Base-by-base conservation (phyloP, 1,139 yeast genomes). In the Candida albicans region DNA sequence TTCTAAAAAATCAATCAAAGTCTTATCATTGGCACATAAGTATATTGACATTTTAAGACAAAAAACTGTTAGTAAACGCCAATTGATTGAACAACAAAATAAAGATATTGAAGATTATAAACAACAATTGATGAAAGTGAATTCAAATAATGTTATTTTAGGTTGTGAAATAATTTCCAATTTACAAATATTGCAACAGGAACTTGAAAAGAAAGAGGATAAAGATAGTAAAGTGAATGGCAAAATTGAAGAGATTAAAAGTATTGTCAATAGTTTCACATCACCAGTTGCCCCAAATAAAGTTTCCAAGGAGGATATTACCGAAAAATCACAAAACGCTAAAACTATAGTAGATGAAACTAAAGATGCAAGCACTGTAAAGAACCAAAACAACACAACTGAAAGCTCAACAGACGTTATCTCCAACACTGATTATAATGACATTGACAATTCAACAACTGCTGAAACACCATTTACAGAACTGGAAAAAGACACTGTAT, bases 31-130 rank as follows among this genome's bases (percentile, higher is more conserved):
- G 3, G 13, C 26, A 4, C 33, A 34, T 24, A 2, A n/a, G 3
- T 41, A 36, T 25, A n/a, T 41, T 41, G 40, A 41, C 13, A 5
- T 24, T 2, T 35, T 41, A 18, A 29, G 6, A 25, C 10, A 10
- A 6, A 30, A 13, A 25, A 35, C 32, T 14, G 1, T 7, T 11
- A 7, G 26, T 1, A 37, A 36, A 8, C 28, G 13, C 5, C n/a
- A 26, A 8, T 9, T 33, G 1, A 6, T 12, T n/a, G 27, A 27
- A 10, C 28, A 24, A n/a, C 33, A 31, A 26, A 14, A 36, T 12
- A 25, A 31, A 15, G 35, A 32, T 4, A 22, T 41, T 2, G 12
- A 18, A 12, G 34, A 8, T 2, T 11, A 13, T 10, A 30, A 36
- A 15, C 30, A 41, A 9, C 11, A 11, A 8, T 26, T 33, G 6